phyloP scores from a whole-genome alignment of 306 rosid genomes.

The Glycine latifolia region DNA sequence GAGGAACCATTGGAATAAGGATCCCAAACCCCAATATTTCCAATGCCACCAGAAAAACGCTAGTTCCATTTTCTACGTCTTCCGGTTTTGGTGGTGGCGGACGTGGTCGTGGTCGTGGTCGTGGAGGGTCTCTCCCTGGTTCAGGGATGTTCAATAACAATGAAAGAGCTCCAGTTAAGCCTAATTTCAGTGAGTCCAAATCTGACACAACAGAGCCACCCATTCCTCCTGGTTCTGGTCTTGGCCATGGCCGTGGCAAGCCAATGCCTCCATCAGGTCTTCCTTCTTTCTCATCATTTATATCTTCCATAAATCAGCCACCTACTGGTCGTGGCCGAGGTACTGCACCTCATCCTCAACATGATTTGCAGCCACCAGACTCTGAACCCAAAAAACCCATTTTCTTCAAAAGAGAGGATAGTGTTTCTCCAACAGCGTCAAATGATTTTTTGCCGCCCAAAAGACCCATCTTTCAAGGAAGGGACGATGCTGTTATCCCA shows the following conservation, averaged over 20 bases:
- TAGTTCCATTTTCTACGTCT: slow-evolving; percentile 71
- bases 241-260: slow-evolving; percentile 64
- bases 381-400: slow-evolving; percentile 55
- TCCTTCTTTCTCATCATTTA: slow-evolving; percentile 64
- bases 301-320: slow-evolving; percentile 54
- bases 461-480: slow-evolving; percentile 52
- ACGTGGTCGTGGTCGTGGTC: slow-evolving; percentile 53
- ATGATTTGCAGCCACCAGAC: slow-evolving; percentile 37
- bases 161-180: slow-evolving; percentile 55
- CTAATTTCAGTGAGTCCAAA: slow-evolving; percentile 45
- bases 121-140: slow-evolving; percentile 45
- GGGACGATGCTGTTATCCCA: slow-evolving; percentile 44
- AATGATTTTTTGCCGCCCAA: slow-evolving; percentile 26
- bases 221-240: slow-evolving; percentile 55
- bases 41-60: slow-evolving; percentile 58
- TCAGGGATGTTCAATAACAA: slow-evolving; percentile 38
- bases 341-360: slow-evolving; percentile 29
- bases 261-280: slow-evolving; percentile 52
- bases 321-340: slow-evolving; percentile 68
- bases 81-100: slow-evolving; percentile 56
- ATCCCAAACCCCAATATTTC: slow-evolving; percentile 51
- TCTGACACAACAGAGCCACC: slow-evolving; percentile 49
- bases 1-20: slow-evolving; percentile 67
- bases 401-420: slow-evolving; percentile 55
- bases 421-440: slow-evolving; percentile 25